These are phyloP conservation scores for Blastobotrys capitulatus DNA, from an alignment of 1,139 yeast species.

Conservation along the genomic window DNA sequence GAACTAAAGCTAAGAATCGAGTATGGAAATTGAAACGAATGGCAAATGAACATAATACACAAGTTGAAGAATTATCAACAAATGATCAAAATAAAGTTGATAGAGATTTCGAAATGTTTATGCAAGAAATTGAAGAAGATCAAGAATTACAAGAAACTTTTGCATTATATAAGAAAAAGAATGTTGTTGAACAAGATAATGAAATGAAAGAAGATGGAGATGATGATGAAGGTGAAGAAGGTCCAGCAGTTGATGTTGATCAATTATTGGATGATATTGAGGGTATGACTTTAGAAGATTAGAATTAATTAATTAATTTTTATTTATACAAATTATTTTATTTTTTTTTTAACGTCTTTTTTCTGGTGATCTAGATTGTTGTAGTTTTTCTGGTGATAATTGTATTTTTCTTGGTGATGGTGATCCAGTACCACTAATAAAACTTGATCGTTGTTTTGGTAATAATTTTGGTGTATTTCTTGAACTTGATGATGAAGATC, in stretches of 20 bases:
- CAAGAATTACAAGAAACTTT: slow-evolving; percentile 87
- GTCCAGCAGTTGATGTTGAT: slow-evolving; percentile 41
- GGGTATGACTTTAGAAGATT: slow-evolving; percentile 74
- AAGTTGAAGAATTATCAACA: slow-evolving; percentile 61
- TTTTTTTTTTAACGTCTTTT: background rate
- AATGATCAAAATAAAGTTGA: slow-evolving; percentile 91
- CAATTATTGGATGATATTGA: slow-evolving; percentile 65
- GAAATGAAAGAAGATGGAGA: slow-evolving; percentile 34
- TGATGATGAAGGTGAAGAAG: slow-evolving; percentile 29
- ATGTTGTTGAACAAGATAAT: slow-evolving; percentile 11
- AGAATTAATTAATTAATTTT: slow-evolving; percentile 2
- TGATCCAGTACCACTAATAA: background rate
- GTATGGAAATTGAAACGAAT: slow-evolving; percentile 96
- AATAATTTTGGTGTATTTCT: background rate
- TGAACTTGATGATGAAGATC: no score
- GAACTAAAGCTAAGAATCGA: slow-evolving; percentile 75
- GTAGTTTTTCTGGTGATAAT: background rate
- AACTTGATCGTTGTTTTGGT: background rate
- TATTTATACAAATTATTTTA: background rate
- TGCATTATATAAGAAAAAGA: slow-evolving; percentile 71
- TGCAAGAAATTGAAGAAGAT: slow-evolving; percentile 97
- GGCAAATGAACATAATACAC: slow-evolving; percentile 90
- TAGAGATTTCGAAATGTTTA: slow-evolving; percentile 89
- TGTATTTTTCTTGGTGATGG: background rate
- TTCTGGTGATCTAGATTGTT: background rate